These are phyloP conservation scores for Trichoderma pleuroti DNA, from an alignment of 2,329 filamentous ascomycete species.

Conservation along the genomic window DNA sequence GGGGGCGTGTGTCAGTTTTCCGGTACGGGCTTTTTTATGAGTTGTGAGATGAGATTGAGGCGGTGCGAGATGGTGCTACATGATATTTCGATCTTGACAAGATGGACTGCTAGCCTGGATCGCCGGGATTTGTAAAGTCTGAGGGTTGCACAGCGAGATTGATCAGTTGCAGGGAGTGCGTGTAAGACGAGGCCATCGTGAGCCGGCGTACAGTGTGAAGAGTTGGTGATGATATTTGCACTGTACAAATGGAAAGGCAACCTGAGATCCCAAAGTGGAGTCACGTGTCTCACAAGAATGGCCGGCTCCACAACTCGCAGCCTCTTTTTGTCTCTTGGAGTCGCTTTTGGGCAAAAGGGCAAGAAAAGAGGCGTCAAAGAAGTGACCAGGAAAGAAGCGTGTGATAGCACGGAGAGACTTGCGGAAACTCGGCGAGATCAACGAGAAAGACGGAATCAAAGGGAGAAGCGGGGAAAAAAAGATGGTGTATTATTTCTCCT, in stretches of 20 bases:
- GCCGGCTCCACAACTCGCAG: neutral
- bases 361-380: neutral
- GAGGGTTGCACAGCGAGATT: neutral
- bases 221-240: neutral
- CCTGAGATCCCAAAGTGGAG: neutral
- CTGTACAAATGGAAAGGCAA: neutral
- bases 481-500: conserved; percentile 97
- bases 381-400: neutral
- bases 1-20: neutral
- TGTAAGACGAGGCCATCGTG: neutral
- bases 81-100: neutral
- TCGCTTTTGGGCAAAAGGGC: neutral
- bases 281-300: neutral
- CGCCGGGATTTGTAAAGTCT: neutral
- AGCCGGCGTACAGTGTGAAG: neutral
- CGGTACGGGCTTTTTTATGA: neutral
- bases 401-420: neutral
- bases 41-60: neutral
- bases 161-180: neutral
- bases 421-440: too few relatives aligned
- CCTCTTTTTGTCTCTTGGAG: neutral
- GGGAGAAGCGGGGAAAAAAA: neutral
- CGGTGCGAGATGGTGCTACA: neutral
- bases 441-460: neutral
- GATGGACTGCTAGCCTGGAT: neutral